A percentile compares a stretch with the other conserved stretches of the same genome.
Conservation (phyloP, 768 basidiomycete species). For the Phlegmacium glaucopus region DNA sequence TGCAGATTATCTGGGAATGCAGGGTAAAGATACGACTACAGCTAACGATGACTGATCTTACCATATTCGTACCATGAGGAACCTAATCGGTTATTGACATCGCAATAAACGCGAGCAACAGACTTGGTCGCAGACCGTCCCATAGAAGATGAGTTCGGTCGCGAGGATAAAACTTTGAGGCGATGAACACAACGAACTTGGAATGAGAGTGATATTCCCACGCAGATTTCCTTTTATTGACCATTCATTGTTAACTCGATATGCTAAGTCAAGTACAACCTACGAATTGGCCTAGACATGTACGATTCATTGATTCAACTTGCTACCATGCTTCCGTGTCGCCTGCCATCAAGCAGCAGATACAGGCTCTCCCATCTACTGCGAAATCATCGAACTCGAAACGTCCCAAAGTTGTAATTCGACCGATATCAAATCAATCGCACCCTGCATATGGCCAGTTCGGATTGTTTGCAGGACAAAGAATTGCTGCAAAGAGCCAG, state of each 20-base stretch:
- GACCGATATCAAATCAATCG: slow-evolving; percentile 43
- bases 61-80: slow-evolving; percentile 97
- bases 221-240: slow-evolving; percentile 19
- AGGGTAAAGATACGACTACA: slow-evolving; percentile 16
- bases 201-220: slow-evolving; percentile 20
- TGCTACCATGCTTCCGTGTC: slow-evolving; percentile 60
- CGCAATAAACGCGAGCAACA: slow-evolving; percentile 81
- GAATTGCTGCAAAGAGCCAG: slow-evolving; percentile 61
- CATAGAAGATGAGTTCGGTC: slow-evolving; percentile 39
- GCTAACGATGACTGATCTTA: slow-evolving; percentile 30
- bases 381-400: slow-evolving; percentile 7
- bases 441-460: slow-evolving; percentile 81
- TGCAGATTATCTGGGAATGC: slow-evolving; percentile 77
- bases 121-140: slow-evolving; percentile 73
- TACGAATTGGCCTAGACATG: slow-evolving; percentile 31
- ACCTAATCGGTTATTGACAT: slow-evolving; percentile 85
- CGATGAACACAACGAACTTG: slow-evolving; percentile 14
- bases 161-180: slow-evolving; percentile 6
- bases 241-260: neutral
- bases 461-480: slow-evolving; percentile 77
- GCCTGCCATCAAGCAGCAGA: slow-evolving; percentile 33
- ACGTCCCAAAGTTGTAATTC: slow-evolving; percentile 48
- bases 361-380: slow-evolving; percentile 25
- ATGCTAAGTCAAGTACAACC: neutral
- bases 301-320: slow-evolving; percentile 52